Conservation (phyloP, 805 yeast species). For the Monosporozyma solicola region DNA sequence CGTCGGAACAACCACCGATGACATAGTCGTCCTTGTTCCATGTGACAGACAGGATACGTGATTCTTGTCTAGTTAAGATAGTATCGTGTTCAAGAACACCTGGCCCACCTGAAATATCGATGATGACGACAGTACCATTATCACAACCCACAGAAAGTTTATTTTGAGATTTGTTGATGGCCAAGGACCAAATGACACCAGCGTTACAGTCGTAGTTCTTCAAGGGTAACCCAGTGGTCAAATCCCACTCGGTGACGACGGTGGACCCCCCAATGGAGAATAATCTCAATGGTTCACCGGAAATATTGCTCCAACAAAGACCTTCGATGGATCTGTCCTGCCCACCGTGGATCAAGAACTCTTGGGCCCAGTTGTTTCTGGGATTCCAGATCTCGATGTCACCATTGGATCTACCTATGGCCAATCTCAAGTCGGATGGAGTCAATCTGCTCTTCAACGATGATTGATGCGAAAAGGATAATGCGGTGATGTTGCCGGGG, state of each 20-base stretch:
- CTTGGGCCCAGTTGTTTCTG: constrained; percentile 71
- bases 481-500: constrained; percentile 75
- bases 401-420: constrained; percentile 90
- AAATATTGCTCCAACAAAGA: constrained; percentile 59
- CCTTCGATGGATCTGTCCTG: constrained; percentile 83
- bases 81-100: constrained; percentile 70
- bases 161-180: constrained; percentile 50
- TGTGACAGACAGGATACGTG: constrained; percentile 67
- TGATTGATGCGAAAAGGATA: constrained; percentile 64
- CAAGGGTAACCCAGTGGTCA: constrained; percentile 60
- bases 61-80: constrained; percentile 73
- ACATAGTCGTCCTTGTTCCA: constrained; percentile 62
- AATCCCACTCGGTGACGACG: constrained; percentile 84
- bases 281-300: constrained; percentile 51
- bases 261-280: constrained; percentile 95
- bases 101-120: constrained; percentile 80
- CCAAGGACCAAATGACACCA: constrained; percentile 87
- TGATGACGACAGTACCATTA: constrained; percentile 79
- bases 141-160: constrained; percentile 88
- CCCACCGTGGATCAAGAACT: constrained; percentile 65
- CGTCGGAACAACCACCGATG: constrained; percentile 95
- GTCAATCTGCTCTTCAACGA: constrained; percentile 32
- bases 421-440: constrained; percentile 57
- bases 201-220: constrained; percentile 82
- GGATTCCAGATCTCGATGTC: constrained; percentile 96